These are phyloP conservation scores for Glycyrrhiza uralensis DNA, from an alignment of 306 rosid species.

Conservation along the genomic window DNA sequence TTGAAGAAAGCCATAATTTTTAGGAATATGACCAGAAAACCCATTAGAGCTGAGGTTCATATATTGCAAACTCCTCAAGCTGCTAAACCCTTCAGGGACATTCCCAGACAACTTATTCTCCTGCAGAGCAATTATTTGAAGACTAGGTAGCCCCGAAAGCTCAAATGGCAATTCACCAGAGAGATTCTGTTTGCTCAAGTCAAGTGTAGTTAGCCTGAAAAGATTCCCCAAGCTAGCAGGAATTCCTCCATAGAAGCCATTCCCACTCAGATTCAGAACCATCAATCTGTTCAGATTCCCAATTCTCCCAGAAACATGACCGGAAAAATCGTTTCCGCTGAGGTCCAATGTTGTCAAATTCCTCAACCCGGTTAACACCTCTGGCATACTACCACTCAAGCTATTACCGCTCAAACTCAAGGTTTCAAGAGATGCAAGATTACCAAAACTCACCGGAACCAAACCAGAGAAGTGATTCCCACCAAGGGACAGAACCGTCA, in stretches of 20 bases:
- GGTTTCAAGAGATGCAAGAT: slow-evolving; percentile 56
- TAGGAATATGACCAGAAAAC: slow-evolving; percentile 71
- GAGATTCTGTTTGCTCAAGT: slow-evolving; percentile 77
- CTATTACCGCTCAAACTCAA: slow-evolving; percentile 62
- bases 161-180: slow-evolving; percentile 88
- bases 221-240: slow-evolving; percentile 78
- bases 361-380: slow-evolving; percentile 41
- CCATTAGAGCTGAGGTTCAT: slow-evolving; percentile 75
- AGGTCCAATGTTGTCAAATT: slow-evolving; percentile 72
- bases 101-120: slow-evolving; percentile 69
- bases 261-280: slow-evolving; percentile 77
- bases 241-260: slow-evolving; percentile 64
- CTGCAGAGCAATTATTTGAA: slow-evolving; percentile 74
- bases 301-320: slow-evolving; percentile 42
- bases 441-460: slow-evolving; percentile 62
- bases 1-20: slow-evolving; percentile 76
- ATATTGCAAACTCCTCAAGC: slow-evolving; percentile 63
- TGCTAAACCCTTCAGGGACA: slow-evolving; percentile 94
- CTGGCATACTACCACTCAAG: slow-evolving; percentile 67
- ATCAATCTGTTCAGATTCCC: slow-evolving; percentile 56
- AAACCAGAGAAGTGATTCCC: slow-evolving; percentile 64
- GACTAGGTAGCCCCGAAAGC: slow-evolving; percentile 79
- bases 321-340: slow-evolving; percentile 63
- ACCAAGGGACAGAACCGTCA: slow-evolving; percentile 64
- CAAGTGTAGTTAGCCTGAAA: slow-evolving; percentile 73